These are phyloP conservation scores for Nothophaeocryptopus gaeumannii DNA, from an alignment of 2,329 filamentous ascomycete species.

Conservation along the genomic window DNA sequence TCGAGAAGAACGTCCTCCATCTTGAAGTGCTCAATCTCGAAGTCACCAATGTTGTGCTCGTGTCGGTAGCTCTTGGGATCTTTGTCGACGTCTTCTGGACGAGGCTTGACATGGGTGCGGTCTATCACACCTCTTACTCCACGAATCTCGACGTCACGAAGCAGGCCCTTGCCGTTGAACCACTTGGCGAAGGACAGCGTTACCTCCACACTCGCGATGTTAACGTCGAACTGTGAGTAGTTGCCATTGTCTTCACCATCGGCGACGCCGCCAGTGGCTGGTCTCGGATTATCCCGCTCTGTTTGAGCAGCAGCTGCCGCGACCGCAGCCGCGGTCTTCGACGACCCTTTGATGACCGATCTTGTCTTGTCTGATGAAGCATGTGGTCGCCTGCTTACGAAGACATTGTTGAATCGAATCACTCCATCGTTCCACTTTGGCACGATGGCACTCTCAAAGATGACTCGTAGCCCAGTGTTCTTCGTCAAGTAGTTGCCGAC, in stretches of 20 bases:
- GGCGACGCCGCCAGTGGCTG: conserved; percentile 24
- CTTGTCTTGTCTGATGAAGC: conserved; percentile 48
- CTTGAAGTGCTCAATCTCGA: conserved; percentile 95
- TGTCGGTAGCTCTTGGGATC: conserved; percentile 87
- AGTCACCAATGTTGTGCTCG: conserved; percentile 85
- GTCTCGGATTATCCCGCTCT: conserved; percentile 45
- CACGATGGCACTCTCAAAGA: conserved; percentile 97
- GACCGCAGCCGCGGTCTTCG: conserved; percentile 76
- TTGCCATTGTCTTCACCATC: conserved; percentile 85
- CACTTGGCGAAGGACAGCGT: conserved; percentile 97
- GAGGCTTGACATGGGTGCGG: conserved; percentile 71
- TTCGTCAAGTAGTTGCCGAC: conserved; percentile 93
- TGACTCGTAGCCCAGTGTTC: conserved; percentile 86
- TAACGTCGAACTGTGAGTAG: conserved; percentile 96
- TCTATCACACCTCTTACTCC: conserved; percentile 91
- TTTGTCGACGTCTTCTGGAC: conserved; percentile 59
- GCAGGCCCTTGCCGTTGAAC: conserved; percentile 92
- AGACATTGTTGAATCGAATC: conserved; percentile 95
- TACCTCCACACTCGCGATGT: conserved; percentile 91
- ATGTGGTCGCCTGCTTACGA: conserved; percentile 85
- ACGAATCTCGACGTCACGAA: conserved; percentile 90
- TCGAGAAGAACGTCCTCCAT: conserved; percentile 91
- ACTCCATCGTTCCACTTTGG: conserved; percentile 94
- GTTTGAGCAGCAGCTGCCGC: conserved; percentile 68
- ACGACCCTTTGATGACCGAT: conserved; percentile 83